Percentiles rank a stretch among this genome's conserved stretches.
phyloP scores from a whole-genome alignment of 345 rosid species.

The Lepidium africanum region DNA sequence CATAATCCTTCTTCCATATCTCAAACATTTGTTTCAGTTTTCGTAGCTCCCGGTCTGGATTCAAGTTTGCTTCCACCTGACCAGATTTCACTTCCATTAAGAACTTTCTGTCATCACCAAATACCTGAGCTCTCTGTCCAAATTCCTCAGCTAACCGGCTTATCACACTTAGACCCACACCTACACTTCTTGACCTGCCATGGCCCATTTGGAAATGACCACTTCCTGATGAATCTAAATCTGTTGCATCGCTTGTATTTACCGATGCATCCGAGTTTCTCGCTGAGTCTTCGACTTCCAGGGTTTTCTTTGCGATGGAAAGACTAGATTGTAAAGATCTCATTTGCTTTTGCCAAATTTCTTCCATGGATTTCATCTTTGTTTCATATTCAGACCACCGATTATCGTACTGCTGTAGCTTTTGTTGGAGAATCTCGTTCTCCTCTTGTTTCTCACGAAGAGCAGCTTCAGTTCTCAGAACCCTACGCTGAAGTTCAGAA shows the following conservation, averaged over 20 bases:
- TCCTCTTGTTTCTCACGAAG: slow-evolving; percentile 76
- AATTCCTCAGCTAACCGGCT: slow-evolving; percentile 62
- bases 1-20: slow-evolving; percentile 82
- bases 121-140: slow-evolving; percentile 54
- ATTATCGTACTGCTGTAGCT: slow-evolving; percentile 54
- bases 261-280: slow-evolving; percentile 22
- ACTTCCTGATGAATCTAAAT: slow-evolving; percentile 17
- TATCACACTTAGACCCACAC: slow-evolving; percentile 41
- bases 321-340: slow-evolving; percentile 72
- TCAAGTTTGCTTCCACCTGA: slow-evolving; percentile 32
- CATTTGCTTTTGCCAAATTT: slow-evolving; percentile 91
- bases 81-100: slow-evolving; percentile 42
- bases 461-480: slow-evolving; percentile 55
- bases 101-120: slow-evolving; percentile 56
- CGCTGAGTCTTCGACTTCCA: slow-evolving; percentile 43
- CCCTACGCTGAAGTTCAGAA: slow-evolving; percentile 64
- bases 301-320: slow-evolving; percentile 63
- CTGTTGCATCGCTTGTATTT: slow-evolving; percentile 9
- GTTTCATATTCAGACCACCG: slow-evolving; percentile 79
- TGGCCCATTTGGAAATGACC: slow-evolving; percentile 29
- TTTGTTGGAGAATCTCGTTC: slow-evolving; percentile 59
- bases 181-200: slow-evolving; percentile 42
- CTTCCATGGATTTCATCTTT: slow-evolving; percentile 93
- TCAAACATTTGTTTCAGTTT: slow-evolving; percentile 63
- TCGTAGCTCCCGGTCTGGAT: slow-evolving; percentile 53